phyloP scores from a whole-genome alignment of 2,329 filamentous ascomycete species.

The Colletotrichum spinosum region DNA sequence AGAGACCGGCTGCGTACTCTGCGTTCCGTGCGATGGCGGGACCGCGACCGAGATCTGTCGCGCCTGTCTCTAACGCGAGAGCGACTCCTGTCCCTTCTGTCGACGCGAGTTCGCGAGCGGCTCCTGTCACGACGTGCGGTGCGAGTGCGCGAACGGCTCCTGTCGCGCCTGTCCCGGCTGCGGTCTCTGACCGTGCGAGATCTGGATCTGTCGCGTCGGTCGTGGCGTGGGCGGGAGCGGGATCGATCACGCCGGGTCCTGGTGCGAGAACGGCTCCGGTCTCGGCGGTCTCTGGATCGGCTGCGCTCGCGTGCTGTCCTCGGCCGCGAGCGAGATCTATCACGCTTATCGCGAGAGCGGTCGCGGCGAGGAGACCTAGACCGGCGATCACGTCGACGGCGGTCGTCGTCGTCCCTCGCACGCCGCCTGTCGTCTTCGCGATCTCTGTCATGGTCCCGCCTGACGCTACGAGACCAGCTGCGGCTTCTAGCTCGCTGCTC shows the following conservation, averaged over 20 bases:
- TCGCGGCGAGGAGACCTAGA: constrained; percentile 53
- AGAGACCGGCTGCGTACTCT: constrained; percentile 47
- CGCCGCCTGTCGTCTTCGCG: constrained; percentile 46
- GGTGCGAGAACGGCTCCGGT: constrained; percentile 51
- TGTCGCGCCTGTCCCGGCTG: constrained; percentile 52
- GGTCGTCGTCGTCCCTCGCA: constrained; percentile 48
- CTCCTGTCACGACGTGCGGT: constrained; percentile 41
- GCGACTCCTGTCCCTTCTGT: constrained; percentile 45
- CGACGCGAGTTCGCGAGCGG: constrained; percentile 43
- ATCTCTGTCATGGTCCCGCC: constrained; percentile 39
- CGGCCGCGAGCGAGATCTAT: constrained; percentile 45
- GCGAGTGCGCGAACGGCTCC: constrained; percentile 45
- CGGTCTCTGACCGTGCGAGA: constrained; percentile 43
- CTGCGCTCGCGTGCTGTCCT: constrained; percentile 50
- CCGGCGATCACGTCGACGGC: constrained; percentile 49
- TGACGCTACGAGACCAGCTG: constrained; percentile 42
- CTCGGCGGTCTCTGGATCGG: constrained; percentile 46
- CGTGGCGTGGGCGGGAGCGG: constrained; percentile 45
- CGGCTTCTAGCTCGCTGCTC: constrained; percentile 39
- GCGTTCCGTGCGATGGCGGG: constrained; percentile 22
- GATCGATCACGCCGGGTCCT: constrained; percentile 47
- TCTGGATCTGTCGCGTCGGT: constrained; percentile 49
- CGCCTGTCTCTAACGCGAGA: constrained; percentile 42
- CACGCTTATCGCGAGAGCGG: constrained; percentile 44
- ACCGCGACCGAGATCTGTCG: constrained; percentile 32